A percentile compares a stretch with the other conserved stretches of the same genome.
Evolutionary conservation across 495 filamentous ascomycete species (phyloP).

Genomic region (Niebla homalea): DNA sequence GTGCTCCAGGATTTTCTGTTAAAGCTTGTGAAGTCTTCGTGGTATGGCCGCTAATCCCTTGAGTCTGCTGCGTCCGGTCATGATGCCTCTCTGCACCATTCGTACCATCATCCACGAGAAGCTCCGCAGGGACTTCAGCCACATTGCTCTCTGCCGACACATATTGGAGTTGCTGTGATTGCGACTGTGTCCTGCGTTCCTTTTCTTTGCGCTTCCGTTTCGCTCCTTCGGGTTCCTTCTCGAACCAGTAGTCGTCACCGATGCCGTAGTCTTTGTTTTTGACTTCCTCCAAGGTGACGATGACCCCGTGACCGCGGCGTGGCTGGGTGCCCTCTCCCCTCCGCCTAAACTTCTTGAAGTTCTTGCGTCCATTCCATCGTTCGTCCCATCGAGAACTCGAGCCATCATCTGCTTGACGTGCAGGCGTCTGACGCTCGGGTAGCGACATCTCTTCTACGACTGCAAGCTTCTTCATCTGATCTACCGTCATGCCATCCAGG

Average conservation of each 20-base stretch:
- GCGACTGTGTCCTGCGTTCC: conserved; percentile 14
- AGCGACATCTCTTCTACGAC: conserved; percentile 73
- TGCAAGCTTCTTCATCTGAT: conserved; percentile 59
- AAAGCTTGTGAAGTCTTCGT: conserved; percentile 24
- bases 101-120: conserved; percentile 18
- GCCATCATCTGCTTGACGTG: conserved; percentile 14
- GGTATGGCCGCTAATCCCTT: conserved; percentile 8
- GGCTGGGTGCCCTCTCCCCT: conserved; percentile 38
- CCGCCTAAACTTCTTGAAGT: conserved; percentile 83
- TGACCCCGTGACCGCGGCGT: conserved; percentile 43
- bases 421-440: conserved; percentile 18
- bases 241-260: conserved; percentile 72
- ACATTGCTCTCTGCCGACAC: conserved; percentile 17
- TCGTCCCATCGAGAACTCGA: conserved; percentile 68
- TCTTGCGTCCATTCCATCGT: conserved; percentile 87
- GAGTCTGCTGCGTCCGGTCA: conserved; percentile 24
- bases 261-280: conserved; percentile 68
- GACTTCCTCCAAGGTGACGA: conserved; percentile 69
- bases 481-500: conserved; percentile 49
- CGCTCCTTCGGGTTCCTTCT: conserved; percentile 25
- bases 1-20: conserved; percentile 11
- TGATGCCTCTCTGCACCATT: conserved; percentile 22
- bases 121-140: conserved; percentile 15
- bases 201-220: conserved; percentile 21
- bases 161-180: conserved; percentile 12